phyloP scores from a whole-genome alignment of 108 stramenopile species.

The Cyclotella kingstonii region DNA sequence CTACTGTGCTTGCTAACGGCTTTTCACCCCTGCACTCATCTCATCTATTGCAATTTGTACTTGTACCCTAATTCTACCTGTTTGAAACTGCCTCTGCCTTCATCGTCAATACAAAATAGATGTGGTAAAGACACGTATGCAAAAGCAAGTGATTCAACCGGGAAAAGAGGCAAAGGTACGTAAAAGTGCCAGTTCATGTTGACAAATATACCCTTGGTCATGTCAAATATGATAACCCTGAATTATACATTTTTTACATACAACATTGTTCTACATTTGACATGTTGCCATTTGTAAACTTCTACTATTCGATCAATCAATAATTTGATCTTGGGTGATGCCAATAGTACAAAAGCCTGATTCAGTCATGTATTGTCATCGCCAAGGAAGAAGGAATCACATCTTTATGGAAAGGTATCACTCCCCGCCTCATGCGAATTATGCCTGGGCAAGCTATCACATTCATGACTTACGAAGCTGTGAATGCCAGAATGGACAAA shows the following conservation, averaged over 20 bases:
- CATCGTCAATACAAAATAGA: conserved; percentile 60
- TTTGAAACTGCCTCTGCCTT: too few species aligned
- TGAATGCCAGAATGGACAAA: conserved; percentile 39
- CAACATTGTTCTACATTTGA: neutral
- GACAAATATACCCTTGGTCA: too few species aligned
- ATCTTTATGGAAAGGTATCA: conserved; percentile 97
- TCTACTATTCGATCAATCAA: neutral
- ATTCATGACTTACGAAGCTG: conserved; percentile 93
- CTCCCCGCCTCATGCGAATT: conserved; percentile 92
- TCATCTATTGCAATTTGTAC: neutral
- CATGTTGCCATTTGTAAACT: too few species aligned
- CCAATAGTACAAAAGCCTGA: conserved; percentile 73
- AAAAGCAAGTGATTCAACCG: conserved; percentile 87
- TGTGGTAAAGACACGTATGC: conserved; percentile 95
- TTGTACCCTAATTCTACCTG: neutral
- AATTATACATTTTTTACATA: too few species aligned
- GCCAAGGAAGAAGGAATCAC: conserved; percentile 90
- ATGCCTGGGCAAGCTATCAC: conserved; percentile 98
- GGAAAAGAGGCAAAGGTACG: conserved; percentile 67
- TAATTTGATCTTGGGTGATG: neutral
- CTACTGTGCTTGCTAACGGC: neutral
- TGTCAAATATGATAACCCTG: too few species aligned
- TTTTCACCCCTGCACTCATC: neutral
- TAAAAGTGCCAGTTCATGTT: too few species aligned
- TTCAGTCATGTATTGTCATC: conserved; percentile 77